A percentile compares a stretch with the other conserved stretches of the same genome.
Evolutionary conservation across 2,329 filamentous ascomycete genomes (phyloP).

Genomic region (Chalara sp.): DNA sequence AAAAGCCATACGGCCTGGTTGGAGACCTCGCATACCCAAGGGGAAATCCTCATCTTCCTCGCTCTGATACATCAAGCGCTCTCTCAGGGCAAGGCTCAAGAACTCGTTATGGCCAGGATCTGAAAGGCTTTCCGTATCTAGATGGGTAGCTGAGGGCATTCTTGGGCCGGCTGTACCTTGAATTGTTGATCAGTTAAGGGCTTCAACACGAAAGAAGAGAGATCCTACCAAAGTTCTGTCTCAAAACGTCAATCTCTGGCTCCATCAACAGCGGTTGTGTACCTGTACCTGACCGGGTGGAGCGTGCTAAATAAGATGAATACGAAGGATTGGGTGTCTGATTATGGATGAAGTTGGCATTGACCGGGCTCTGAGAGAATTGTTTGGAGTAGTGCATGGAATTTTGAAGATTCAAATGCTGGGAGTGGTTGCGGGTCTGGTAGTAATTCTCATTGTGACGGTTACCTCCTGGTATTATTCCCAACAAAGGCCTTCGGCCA

Average conservation of each 20-base stretch:
- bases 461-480: constrained; percentile 10
- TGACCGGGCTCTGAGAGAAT: constrained; percentile 12
- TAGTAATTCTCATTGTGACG: constrained; percentile 14
- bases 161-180: background rate
- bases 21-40: too few relatives aligned
- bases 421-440: constrained; percentile 15
- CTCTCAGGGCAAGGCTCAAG: background rate
- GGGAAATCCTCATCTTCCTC: too few relatives aligned
- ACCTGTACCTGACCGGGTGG: background rate
- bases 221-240: too few relatives aligned
- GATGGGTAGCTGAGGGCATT: constrained; percentile 1
- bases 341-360: constrained; percentile 2
- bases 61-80: too few relatives aligned
- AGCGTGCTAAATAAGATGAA: constrained; percentile 4
- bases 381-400: constrained; percentile 27
- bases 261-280: constrained; percentile 2
- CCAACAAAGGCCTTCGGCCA: constrained; percentile 21
- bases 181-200: background rate
- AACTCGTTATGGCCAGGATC: background rate
- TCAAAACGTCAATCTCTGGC: background rate
- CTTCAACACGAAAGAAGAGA: too few relatives aligned
- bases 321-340: background rate
- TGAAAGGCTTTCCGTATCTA: background rate
- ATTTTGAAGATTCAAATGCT: constrained; percentile 20
- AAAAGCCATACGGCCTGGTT: too few relatives aligned